Evolutionary conservation across 2,329 filamentous ascomycete genomes (phyloP).

Genomic region (Scedosporium apiospermum): DNA sequence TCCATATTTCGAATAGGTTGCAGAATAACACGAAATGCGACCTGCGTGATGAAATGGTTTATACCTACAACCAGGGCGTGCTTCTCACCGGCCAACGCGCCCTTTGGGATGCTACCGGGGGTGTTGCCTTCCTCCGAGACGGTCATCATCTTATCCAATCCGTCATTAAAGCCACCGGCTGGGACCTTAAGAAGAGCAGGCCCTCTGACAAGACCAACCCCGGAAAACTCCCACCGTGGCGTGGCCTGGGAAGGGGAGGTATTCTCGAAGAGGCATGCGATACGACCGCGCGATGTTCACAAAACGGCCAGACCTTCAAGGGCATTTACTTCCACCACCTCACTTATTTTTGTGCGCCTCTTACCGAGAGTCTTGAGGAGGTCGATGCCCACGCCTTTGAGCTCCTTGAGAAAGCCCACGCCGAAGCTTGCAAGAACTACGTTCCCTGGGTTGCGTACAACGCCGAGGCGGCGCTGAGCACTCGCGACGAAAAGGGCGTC

Average conservation of each 20-base stretch:
- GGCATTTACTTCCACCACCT: conserved; percentile 92
- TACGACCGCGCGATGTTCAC: conserved; percentile 61
- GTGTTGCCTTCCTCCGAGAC: conserved; percentile 62
- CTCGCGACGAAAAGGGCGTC: conserved; percentile 55
- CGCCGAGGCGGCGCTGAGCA: conserved; percentile 60
- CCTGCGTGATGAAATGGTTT: conserved; percentile 76
- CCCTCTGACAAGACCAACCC: conserved; percentile 31
- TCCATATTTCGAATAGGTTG: conserved; percentile 51
- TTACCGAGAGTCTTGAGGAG: conserved; percentile 23
- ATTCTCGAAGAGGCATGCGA: conserved; percentile 83
- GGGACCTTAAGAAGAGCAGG: conserved; percentile 37
- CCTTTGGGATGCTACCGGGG: conserved; percentile 69
- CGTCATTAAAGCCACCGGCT: conserved; percentile 73
- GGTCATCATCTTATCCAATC: conserved; percentile 68
- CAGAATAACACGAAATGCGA: conserved; percentile 56
- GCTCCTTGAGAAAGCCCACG: conserved; percentile 35
- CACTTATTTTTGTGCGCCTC: conserved; percentile 61
- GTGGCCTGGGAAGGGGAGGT: conserved; percentile 67
- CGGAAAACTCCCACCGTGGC: conserved; percentile 47
- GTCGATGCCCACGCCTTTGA: conserved; percentile 20
- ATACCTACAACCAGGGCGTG: conserved; percentile 94
- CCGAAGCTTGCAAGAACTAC: conserved; percentile 54
- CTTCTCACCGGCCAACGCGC: conserved; percentile 72
- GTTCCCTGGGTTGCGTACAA: conserved; percentile 71
- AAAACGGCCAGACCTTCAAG: conserved; percentile 86